Percentiles rank a stretch among this genome's conserved stretches.
Conservation (phyloP, 2,329 filamentous ascomycete species). For the Plectosphaerella plurivora region DNA sequence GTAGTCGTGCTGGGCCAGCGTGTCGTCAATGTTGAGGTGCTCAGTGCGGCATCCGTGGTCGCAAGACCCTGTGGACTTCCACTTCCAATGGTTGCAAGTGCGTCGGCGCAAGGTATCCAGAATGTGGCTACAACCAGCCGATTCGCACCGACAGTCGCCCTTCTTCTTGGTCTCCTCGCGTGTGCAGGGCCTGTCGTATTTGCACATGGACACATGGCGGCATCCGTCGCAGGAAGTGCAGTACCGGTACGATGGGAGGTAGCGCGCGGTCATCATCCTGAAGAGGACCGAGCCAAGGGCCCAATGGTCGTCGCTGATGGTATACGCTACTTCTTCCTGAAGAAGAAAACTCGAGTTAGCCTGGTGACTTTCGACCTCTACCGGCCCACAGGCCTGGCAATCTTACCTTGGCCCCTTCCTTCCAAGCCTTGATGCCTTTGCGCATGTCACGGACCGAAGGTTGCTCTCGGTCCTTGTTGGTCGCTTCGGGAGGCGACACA, state of each 20-base stretch:
- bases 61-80: background rate
- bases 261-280: constrained; percentile 33
- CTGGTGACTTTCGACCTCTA: background rate
- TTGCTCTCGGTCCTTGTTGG: background rate
- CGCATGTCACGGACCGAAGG: background rate
- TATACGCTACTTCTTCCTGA: constrained; percentile 26
- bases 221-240: constrained; percentile 21
- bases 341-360: background rate
- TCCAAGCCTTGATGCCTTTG: background rate
- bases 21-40: constrained; percentile 24
- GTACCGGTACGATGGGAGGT: constrained; percentile 19
- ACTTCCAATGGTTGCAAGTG: background rate
- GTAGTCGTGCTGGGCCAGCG: constrained; percentile 18
- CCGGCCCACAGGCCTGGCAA: background rate
- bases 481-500: background rate
- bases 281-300: constrained; percentile 32
- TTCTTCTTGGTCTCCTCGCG: background rate
- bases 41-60: constrained; percentile 14
- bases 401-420: background rate
- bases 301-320: constrained; percentile 30
- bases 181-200: constrained; percentile 2
- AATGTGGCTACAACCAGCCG: constrained; percentile 18
- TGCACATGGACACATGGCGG: constrained; percentile 16
- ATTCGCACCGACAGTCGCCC: constrained; percentile 13
- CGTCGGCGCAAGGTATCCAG: background rate